These are phyloP conservation scores for Zygnema cylindricum DNA, from an alignment of 139 green algal species.

Conservation along the genomic window DNA sequence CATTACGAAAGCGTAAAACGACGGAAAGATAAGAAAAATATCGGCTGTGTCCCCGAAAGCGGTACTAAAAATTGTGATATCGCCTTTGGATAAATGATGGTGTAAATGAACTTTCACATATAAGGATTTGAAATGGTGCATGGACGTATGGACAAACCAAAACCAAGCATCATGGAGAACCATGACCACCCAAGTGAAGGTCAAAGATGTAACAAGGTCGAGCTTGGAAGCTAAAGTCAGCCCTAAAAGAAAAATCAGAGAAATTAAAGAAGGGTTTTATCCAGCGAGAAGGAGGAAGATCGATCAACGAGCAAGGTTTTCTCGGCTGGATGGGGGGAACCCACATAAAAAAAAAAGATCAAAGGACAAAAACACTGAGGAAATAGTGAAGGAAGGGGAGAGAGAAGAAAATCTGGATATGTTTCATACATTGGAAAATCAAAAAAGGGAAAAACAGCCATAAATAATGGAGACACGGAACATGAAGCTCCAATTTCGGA, in stretches of 20 bases:
- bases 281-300: neutral
- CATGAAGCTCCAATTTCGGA: neutral
- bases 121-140: conserved; percentile 40
- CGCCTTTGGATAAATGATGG: conserved; percentile 15
- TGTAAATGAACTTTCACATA: conserved; percentile 6
- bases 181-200: conserved; percentile 26
- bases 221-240: neutral
- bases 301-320: neutral
- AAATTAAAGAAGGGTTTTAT: neutral
- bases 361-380: no score
- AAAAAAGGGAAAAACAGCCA: neutral
- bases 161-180: conserved; percentile 44
- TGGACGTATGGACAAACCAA: conserved; percentile 27
- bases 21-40: neutral
- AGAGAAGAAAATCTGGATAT: no score
- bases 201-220: neutral
- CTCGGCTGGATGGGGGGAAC: neutral
- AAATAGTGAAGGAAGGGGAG: no score
- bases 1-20: conserved; percentile 14
- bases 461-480: neutral
- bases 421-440: neutral
- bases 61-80: conserved; percentile 2
- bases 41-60: conserved; percentile 9
- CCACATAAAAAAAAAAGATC: neutral
- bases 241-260: no score